These are phyloP conservation scores for Trichothecium roseum DNA, from an alignment of 2,329 filamentous ascomycete species.

Conservation along the genomic window DNA sequence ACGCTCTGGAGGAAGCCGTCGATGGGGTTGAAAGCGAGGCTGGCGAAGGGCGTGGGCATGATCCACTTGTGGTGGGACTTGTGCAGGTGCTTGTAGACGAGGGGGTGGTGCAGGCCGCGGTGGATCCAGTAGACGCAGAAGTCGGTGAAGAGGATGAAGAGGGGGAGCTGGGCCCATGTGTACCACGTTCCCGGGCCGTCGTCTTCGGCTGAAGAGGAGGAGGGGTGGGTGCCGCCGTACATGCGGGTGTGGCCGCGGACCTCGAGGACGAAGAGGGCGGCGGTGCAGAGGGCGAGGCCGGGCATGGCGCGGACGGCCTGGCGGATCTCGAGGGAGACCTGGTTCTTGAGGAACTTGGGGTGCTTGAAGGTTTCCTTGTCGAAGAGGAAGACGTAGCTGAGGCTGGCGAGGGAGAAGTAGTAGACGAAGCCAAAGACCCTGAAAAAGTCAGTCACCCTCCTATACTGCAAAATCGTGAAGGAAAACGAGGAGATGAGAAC, in stretches of 20 bases:
- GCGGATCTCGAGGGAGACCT: conserved; percentile 31
- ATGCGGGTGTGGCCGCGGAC: conserved; percentile 34
- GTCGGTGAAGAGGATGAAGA: conserved; percentile 35
- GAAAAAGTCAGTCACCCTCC: no score
- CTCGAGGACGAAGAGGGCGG: conserved; percentile 34
- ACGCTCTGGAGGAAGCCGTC: conserved; percentile 35
- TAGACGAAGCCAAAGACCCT: conserved; percentile 8
- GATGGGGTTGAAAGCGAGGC: conserved; percentile 35
- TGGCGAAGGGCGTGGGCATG: conserved; percentile 34
- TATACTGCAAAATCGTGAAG: no score
- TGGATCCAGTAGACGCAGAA: conserved; percentile 37
- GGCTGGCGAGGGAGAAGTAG: conserved; percentile 58
- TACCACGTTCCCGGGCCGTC: conserved; percentile 17
- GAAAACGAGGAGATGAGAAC: conserved; percentile 16
- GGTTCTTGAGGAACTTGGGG: conserved; percentile 36
- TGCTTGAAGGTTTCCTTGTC: conserved; percentile 34
- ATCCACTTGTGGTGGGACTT: conserved; percentile 41
- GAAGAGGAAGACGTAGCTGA: conserved; percentile 63
- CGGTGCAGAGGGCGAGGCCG: conserved; percentile 22
- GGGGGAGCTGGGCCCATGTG: conserved; percentile 26
- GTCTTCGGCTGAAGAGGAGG: no score
- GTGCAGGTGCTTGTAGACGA: conserved; percentile 34
- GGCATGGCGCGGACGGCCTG: conserved; percentile 25
- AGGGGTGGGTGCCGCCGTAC: conserved; percentile 19
- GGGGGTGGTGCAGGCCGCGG: conserved; percentile 32